Evolutionary conservation across 768 basidiomycete genomes (phyloP).

Genomic region (Dentipellis fragilis): DNA sequence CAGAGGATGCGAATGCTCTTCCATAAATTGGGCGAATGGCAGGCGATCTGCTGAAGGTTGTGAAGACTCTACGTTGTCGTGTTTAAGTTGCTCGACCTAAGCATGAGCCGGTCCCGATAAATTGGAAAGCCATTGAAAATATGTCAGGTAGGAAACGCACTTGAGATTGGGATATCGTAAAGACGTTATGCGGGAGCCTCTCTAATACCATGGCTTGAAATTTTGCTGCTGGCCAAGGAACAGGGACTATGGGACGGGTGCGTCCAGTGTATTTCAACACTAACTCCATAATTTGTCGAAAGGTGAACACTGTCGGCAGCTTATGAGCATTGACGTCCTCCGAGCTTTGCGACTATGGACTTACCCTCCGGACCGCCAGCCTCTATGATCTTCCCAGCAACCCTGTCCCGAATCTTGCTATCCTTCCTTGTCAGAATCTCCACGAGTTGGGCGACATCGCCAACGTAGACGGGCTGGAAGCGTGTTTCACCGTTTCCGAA

Average conservation of each 20-base stretch:
- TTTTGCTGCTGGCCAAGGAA: conserved; percentile 54
- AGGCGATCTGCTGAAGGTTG: conserved; percentile 15
- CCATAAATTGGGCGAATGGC: conserved; percentile 21
- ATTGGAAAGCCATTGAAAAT: not conserved
- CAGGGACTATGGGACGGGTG: conserved; percentile 45
- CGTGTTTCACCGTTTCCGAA: conserved; percentile 57
- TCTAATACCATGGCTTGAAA: conserved; percentile 61
- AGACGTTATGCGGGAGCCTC: conserved; percentile 48
- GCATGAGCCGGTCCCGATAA: not conserved
- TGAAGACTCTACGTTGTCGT: conserved; percentile 43
- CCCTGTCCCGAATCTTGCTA: conserved; percentile 22
- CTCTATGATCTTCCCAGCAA: conserved; percentile 37
- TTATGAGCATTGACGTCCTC: conserved; percentile 17
- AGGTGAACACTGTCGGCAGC: conserved; percentile 45
- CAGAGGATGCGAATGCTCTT: conserved; percentile 17
- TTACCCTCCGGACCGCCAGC: conserved; percentile 41
- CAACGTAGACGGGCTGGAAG: conserved; percentile 70
- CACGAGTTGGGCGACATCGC: conserved; percentile 53
- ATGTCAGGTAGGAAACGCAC: conserved; percentile 23
- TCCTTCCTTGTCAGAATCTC: conserved; percentile 46
- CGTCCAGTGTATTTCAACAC: conserved; percentile 45
- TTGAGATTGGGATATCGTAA: conserved; percentile 64
- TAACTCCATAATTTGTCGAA: conserved; percentile 55
- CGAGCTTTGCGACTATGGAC: conserved; percentile 23
- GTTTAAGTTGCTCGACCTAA: conserved; percentile 52